Conservation (phyloP, 75 land plant genomes). For the Selaginella moellendorffii region DNA sequence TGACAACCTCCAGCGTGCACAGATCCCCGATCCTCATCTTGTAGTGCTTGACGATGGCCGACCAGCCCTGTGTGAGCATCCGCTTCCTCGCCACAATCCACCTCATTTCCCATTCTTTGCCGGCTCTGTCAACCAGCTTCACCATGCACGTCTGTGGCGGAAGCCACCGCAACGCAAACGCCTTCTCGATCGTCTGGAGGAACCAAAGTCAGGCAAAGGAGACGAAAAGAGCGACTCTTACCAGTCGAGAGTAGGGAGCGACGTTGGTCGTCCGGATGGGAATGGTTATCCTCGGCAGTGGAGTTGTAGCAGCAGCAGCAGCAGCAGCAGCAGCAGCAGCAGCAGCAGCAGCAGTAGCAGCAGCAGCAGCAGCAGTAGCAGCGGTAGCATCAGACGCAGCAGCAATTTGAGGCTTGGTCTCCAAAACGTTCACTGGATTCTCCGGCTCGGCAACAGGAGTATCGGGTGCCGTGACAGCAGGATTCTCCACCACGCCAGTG, state of each 20-base stretch:
- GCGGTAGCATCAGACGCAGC: no score
- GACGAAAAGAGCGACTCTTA: not conserved
- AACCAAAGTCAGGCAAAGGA: not conserved
- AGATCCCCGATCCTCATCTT: not conserved
- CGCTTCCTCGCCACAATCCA: not conserved
- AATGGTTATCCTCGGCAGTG: not conserved
- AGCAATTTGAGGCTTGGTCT: no score
- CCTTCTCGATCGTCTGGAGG: not conserved
- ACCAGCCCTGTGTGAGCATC: not conserved
- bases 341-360: no score
- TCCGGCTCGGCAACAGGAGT: not conserved
- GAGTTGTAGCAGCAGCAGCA: not conserved
- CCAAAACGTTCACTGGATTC: no score
- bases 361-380: no score
- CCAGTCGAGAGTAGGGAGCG: not conserved
- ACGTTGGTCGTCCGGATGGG: not conserved
- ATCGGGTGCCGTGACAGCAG: not conserved
- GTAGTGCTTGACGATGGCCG: not conserved
- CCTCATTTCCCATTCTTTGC: not conserved
- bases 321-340: not conserved
- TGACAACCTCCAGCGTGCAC: not conserved
- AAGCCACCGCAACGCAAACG: not conserved
- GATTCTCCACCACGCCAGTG: not conserved
- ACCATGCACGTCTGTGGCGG: not conserved
- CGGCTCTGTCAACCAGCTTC: not conserved